phyloP scores from a whole-genome alignment of 306 rosid species.

The Cucurbita moschata region DNA sequence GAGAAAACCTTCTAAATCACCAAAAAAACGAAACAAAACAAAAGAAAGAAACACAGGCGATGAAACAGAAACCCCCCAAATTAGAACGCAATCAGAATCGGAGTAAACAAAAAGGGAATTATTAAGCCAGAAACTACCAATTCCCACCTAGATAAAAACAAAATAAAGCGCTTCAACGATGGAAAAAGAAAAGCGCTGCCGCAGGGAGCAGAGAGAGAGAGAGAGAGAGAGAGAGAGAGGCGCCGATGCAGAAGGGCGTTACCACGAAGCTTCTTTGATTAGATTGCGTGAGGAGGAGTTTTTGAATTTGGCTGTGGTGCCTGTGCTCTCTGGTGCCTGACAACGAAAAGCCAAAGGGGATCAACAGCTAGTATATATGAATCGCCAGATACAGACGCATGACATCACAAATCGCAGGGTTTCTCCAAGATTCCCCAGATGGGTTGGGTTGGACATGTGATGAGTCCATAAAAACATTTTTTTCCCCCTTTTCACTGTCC shows the following conservation, averaged over 20 bases:
- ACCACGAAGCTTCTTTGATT: slow-evolving; percentile 11
- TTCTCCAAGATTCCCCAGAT: slow-evolving; percentile 11
- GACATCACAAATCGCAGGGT: slow-evolving; percentile 8
- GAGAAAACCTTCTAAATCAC: slow-evolving; percentile 1
- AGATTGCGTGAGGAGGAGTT: slow-evolving; percentile 9
- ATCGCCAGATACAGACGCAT: background rate
- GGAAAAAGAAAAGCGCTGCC: background rate
- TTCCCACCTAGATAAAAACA: background rate
- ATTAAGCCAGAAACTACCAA: background rate
- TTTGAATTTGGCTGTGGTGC: background rate
- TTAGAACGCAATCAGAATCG: background rate
- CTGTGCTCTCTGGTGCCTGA: background rate
- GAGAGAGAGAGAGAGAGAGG: background rate
- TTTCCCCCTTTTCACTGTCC: background rate
- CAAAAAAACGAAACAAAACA: background rate
- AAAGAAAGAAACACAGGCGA: background rate
- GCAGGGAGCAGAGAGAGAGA: background rate
- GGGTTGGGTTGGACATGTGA: slow-evolving; percentile 10
- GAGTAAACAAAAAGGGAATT: background rate
- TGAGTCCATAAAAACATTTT: background rate
- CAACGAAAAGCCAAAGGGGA: background rate
- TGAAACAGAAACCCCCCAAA: background rate
- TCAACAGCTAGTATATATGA: background rate
- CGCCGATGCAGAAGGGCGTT: slow-evolving; percentile 6
- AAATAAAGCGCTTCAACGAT: background rate